Evolutionary conservation across 2,329 filamentous ascomycete species (phyloP), one percentile per base, ranked within the genome.

Genomic region (Colletotrichum sp.): DNA sequence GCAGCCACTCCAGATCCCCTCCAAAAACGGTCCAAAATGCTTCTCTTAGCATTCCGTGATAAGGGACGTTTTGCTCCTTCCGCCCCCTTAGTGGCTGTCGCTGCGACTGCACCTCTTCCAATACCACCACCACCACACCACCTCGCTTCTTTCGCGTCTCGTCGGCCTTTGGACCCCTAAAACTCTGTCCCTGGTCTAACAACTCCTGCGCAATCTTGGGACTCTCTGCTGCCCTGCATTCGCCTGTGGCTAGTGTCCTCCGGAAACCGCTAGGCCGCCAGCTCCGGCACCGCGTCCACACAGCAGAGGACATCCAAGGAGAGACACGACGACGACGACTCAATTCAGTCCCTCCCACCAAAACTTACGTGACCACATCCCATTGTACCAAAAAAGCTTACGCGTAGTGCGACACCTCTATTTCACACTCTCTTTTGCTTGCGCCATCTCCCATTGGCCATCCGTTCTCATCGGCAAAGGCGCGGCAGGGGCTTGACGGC

Each of bases 101-200:
- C 13, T 18, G 55, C 55, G 67, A 61, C 43, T 43, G 36, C 16
- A 43, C 16, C 16, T 43, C 36, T 18, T 18, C 36, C 36, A 10
- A 43, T 43, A 43, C 16, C 16, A 43, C 16, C 16, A 61, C 71
- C 2, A 24, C 12, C 67, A 61, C 67, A 61, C 52, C 55, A 69
- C 18, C 69, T 72, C 63, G 63, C 73, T 36, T 21, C 34, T 72
- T 43, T 61, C 63, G 55, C 57, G 55, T 72, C 69, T 48, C 55
- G n/a, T 67, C 55, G 26, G 63, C 57, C 55, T 52, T 48, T 48
- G 69, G 69, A 75, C 73, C 73, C 72, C 43, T 67, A 67, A 67
- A 67, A 63, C 38, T 55, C 34, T 32, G 15, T 43, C 36, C n/a
- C 52, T 52, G 48, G 26, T 26, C 36, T 65, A 36, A 36, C 36